phyloP scores from a whole-genome alignment of 352 stramenopile genomes.

The Aphanomyces invadans region DNA sequence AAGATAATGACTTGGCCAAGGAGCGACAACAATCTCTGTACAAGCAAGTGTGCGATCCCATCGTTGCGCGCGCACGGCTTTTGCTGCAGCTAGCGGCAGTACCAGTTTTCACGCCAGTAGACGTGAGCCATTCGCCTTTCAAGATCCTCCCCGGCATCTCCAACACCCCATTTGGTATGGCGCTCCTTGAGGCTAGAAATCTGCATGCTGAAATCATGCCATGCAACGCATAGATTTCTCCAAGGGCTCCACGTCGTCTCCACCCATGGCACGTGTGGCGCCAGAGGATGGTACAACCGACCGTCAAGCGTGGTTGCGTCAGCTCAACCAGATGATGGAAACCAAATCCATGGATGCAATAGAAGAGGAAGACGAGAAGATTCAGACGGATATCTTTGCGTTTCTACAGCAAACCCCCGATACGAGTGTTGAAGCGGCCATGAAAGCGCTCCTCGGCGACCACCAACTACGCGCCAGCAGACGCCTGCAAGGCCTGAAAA shows the following conservation, averaged over 20 bases:
- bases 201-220: background rate
- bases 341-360: conserved; percentile 65
- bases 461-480: conserved; percentile 43
- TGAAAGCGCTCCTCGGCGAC: conserved; percentile 39
- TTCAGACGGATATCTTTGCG: conserved; percentile 70
- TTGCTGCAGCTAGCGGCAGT: conserved; percentile 52
- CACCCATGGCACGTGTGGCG: conserved; percentile 7
- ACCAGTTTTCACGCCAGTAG: conserved; percentile 29
- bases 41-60: conserved; percentile 66
- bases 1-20: conserved; percentile 44
- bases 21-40: conserved; percentile 68
- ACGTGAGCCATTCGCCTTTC: conserved; percentile 33
- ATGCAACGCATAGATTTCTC: conserved; percentile 33
- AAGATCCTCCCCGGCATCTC: conserved; percentile 74
- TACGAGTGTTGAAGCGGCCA: conserved; percentile 34
- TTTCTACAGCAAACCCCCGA: conserved; percentile 58
- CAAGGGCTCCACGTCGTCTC: conserved; percentile 8
- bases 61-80: conserved; percentile 60
- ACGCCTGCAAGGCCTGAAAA: conserved; percentile 57
- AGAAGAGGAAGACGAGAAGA: conserved; percentile 78
- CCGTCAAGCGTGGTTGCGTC: conserved; percentile 38
- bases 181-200: background rate
- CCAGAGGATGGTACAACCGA: conserved; percentile 24
- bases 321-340: conserved; percentile 63
- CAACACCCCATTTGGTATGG: conserved; percentile 14